phyloP scores from a whole-genome alignment of 257 asterid genomes.

The Nicotiana paniculata region DNA sequence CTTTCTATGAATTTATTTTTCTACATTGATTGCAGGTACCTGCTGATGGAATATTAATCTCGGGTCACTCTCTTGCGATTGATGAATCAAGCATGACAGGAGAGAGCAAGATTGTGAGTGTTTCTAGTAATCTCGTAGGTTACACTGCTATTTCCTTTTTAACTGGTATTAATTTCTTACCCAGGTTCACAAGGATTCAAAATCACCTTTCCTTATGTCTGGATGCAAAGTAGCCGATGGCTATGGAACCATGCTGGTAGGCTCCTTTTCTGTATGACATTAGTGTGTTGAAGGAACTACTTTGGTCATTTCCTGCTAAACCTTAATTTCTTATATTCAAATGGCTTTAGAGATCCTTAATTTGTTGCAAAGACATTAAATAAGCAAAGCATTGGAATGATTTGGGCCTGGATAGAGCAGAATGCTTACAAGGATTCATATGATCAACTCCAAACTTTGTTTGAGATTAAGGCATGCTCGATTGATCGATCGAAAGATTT shows the following conservation, averaged over 20 bases:
- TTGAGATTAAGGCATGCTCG: neutral
- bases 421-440: neutral
- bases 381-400: neutral
- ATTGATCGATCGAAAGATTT: neutral
- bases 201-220: constrained; percentile 82
- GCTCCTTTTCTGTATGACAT: neutral
- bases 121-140: constrained; percentile 1
- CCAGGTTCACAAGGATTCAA: constrained; percentile 83
- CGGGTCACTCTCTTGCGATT: constrained; percentile 78
- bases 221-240: constrained; percentile 99
- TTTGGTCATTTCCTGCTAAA: neutral
- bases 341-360: neutral
- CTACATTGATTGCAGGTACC: constrained; percentile 52
- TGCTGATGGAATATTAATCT: constrained; percentile 80
- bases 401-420: neutral
- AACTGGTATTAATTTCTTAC: constrained; percentile 4
- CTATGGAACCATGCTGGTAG: constrained; percentile 93
- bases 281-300: neutral
- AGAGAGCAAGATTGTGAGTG: constrained; percentile 88
- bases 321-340: neutral
- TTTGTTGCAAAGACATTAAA: neutral
- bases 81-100: constrained; percentile 99
- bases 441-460: neutral
- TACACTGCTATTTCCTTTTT: constrained; percentile 12
- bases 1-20: neutral